Conservation (phyloP, 352 stramenopile species). For the Globisporangium radiosum region DNA sequence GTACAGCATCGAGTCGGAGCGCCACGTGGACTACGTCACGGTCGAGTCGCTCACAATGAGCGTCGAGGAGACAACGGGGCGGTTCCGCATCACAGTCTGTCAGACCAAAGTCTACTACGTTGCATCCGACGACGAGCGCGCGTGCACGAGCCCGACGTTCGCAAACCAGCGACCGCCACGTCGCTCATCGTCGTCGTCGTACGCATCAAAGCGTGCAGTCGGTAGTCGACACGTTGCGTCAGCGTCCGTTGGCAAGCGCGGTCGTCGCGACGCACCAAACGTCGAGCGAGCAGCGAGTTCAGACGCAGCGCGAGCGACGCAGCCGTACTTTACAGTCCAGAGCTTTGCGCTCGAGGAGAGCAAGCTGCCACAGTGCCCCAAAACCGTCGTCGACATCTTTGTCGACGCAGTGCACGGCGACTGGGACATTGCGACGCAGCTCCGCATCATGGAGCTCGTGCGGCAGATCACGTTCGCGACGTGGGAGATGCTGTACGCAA, state of each 20-base stretch:
- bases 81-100: constrained; percentile 47
- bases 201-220: background rate
- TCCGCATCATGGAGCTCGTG: constrained; percentile 61
- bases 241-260: background rate
- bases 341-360: constrained; percentile 69
- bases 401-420: constrained; percentile 33
- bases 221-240: background rate
- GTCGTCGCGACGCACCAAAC: background rate
- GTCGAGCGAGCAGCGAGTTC: too few relatives aligned
- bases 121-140: constrained; percentile 9
- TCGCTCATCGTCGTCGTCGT: constrained; percentile 9
- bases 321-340: constrained; percentile 40
- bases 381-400: constrained; percentile 66
- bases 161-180: constrained; percentile 13
- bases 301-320: background rate
- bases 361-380: constrained; percentile 27
- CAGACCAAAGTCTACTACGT: constrained; percentile 37
- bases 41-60: constrained; percentile 59
- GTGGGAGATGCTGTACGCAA: constrained; percentile 78
- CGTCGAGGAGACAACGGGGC: constrained; percentile 37
- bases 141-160: constrained; percentile 9
- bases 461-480: constrained; percentile 54
- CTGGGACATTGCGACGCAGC: constrained; percentile 48
- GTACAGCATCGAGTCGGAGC: constrained; percentile 20
- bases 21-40: constrained; percentile 48